A percentile compares a stretch with the other conserved stretches of the same genome.
phyloP scores from a whole-genome alignment of 148 eudicot species.

The Chenopodium album region DNA sequence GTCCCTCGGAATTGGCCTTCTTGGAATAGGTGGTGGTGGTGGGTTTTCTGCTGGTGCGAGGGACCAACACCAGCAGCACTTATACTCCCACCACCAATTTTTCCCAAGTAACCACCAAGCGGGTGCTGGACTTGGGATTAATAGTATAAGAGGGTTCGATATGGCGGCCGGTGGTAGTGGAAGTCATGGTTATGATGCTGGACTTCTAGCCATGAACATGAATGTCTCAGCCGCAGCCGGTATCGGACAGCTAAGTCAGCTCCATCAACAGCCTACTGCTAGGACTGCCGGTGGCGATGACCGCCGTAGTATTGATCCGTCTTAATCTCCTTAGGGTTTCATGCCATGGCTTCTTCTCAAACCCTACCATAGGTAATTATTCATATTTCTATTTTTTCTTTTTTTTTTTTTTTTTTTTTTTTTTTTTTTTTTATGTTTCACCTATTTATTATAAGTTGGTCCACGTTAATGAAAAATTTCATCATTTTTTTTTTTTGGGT shows the following conservation, averaged over 20 bases:
- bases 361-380: conserved; percentile 34
- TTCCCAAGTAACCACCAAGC: conserved; percentile 43
- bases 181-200: conserved; percentile 32
- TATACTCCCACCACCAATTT: conserved; percentile 61
- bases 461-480: background rate
- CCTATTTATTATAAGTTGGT: background rate
- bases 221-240: conserved; percentile 41
- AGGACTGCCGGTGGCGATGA: conserved; percentile 59
- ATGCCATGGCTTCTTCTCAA: conserved; percentile 16
- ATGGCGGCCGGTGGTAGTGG: conserved; percentile 33
- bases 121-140: conserved; percentile 29
- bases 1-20: conserved; percentile 30
- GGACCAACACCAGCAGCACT: conserved; percentile 21
- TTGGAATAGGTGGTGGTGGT: conserved; percentile 28
- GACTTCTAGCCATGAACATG: conserved; percentile 49
- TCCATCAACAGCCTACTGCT: conserved; percentile 47
- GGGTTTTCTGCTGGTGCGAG: conserved; percentile 24
- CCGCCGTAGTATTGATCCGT: conserved; percentile 51
- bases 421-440: background rate
- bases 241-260: conserved; percentile 41
- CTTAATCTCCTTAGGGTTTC: conserved; percentile 42
- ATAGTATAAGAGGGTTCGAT: conserved; percentile 41
- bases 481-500: too few species aligned
- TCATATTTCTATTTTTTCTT: background rate
- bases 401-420: background rate